Evolutionary conservation across 768 basidiomycete genomes (phyloP), one percentile per base, ranked within the genome.

Genomic region (Naganishia antarctica): DNA sequence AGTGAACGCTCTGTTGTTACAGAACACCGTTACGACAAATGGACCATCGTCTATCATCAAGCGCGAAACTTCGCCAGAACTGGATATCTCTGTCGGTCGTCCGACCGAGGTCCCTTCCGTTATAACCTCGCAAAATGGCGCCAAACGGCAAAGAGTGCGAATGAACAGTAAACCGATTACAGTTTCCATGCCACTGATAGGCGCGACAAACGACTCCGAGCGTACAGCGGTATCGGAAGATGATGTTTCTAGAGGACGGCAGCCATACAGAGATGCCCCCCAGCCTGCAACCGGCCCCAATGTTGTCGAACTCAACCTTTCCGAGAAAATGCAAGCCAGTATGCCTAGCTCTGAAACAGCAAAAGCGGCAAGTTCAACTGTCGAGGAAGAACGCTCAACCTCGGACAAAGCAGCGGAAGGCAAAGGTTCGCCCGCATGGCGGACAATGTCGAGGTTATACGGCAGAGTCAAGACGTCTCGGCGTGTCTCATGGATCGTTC

Each of bases 401-500:
- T 12, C 15, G 4, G 53, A 31, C n/a, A 13, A 37, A 12, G 23
- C 53, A 13, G 15, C n/a, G 23, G 4, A 21, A 40, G 21, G 53
- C 16, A 3, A 11, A 23, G 8, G 5, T 2, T 11, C 2, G 3
- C 23, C 53, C 21, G 32, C 12, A 18, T 4, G 23, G 21, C 16
- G 2, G 21, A 13, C 21, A 40, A 13, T 34, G 4, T 40, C 23
- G 16, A 41, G 5, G 34, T 13, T 57, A 25, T 57, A 57, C 23
- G n/a, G 12, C 37, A 57, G 26, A 16, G n/a, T 57, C 53, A 57
- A 57, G 15, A n/a, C 53, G 32, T 57, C 49, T 21, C 34, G 41
- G 15, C 62, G 51, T 21, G 53, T 63, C 16, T 32, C 44, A 2
- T 73, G 72, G 72, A 68, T 71, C 11, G 28, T 32, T n/a, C 70